phyloP scores from a whole-genome alignment of 352 stramenopile species.

The Saprolegnia diclina region DNA sequence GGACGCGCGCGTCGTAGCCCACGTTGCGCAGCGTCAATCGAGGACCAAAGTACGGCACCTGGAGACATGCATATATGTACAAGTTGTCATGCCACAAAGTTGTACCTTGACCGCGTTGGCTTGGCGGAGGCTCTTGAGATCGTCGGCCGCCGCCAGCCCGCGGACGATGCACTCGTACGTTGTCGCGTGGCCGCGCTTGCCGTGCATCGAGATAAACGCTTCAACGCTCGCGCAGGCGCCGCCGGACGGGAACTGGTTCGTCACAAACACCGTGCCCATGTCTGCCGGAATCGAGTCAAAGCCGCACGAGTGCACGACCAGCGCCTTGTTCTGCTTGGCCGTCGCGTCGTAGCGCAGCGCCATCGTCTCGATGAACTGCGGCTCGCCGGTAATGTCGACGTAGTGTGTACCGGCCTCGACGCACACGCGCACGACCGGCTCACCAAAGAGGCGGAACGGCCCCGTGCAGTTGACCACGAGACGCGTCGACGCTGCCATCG shows the following conservation, averaged over 20 bases:
- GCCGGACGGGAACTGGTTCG: constrained; percentile 14
- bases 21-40: constrained; percentile 2
- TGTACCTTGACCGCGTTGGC: background rate
- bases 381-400: constrained; percentile 26
- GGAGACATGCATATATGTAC: background rate
- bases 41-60: constrained; percentile 17
- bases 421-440: constrained; percentile 16
- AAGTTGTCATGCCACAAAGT: background rate
- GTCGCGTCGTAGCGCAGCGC: constrained; percentile 18
- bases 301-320: constrained; percentile 24
- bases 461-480: constrained; percentile 26
- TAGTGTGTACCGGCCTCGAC: constrained; percentile 17
- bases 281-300: constrained; percentile 22
- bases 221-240: constrained; percentile 13
- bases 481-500: constrained; percentile 14
- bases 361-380: constrained; percentile 26
- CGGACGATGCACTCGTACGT: constrained; percentile 22
- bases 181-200: constrained; percentile 19
- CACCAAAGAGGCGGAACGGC: constrained; percentile 19
- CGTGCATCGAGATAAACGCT: constrained; percentile 21
- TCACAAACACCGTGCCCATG: constrained; percentile 20
- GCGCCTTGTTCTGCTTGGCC: constrained; percentile 2
- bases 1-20: constrained; percentile 6
- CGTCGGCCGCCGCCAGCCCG: constrained; percentile 1
- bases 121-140: background rate